These are phyloP conservation scores for Akanthomyces lecanii DNA, from an alignment of 2,329 filamentous ascomycete genomes.

Conservation along the genomic window DNA sequence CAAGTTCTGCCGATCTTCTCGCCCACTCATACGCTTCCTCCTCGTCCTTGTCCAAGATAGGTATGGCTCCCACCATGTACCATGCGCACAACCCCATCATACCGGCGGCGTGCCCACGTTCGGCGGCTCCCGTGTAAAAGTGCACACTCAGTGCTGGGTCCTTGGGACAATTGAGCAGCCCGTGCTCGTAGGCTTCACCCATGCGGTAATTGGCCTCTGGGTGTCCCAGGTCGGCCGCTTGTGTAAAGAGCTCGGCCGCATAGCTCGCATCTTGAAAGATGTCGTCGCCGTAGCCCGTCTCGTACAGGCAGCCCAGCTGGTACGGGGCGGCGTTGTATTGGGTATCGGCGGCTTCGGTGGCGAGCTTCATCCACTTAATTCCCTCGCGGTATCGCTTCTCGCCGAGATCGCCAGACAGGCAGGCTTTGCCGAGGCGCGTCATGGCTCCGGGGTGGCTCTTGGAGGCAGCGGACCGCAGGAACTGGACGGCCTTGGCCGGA, in stretches of 20 bases:
- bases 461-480: constrained; percentile 81
- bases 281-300: constrained; percentile 90
- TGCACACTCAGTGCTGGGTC: constrained; percentile 93
- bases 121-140: constrained; percentile 92
- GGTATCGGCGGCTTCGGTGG: constrained; percentile 78
- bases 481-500: constrained; percentile 87
- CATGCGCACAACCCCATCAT: constrained; percentile 99
- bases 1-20: constrained; percentile 74
- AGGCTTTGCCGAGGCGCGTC: constrained; percentile 86
- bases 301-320: constrained; percentile 82
- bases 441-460: constrained; percentile 96
- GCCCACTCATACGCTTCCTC: constrained; percentile 97
- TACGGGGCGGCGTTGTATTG: constrained; percentile 94
- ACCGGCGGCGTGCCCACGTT: constrained; percentile 74
- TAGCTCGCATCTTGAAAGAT: constrained; percentile 88
- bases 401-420: constrained; percentile 83
- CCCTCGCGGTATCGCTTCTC: constrained; percentile 84
- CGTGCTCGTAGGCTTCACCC: constrained; percentile 96
- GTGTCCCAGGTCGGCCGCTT: constrained; percentile 88
- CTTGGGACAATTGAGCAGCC: constrained; percentile 76
- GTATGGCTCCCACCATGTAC: constrained; percentile 95
- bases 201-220: constrained; percentile 80
- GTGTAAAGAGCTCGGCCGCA: constrained; percentile 88
- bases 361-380: constrained; percentile 93
- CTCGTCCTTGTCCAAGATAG: constrained; percentile 90